Evolutionary conservation across 345 rosid species (phyloP).

Genomic region (Punica granatum): DNA sequence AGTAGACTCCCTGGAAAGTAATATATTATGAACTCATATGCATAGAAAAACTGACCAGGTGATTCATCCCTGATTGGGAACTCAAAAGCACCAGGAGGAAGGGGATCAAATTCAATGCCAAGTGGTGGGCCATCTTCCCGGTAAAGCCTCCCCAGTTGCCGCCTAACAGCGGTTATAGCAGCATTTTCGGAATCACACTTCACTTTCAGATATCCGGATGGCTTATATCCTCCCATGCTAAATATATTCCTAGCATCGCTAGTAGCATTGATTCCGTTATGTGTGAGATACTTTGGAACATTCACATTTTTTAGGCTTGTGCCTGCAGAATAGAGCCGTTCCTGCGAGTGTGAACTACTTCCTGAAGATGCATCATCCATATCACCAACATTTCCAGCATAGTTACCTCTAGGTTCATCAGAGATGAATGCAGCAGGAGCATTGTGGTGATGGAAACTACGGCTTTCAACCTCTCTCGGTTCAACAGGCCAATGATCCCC

Average conservation of each 20-base stretch:
- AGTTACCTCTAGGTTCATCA: slow-evolving; percentile 27
- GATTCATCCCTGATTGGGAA: slow-evolving; percentile 37
- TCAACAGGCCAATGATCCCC: slow-evolving; percentile 49
- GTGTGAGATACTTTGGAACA: slow-evolving; percentile 27
- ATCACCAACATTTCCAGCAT: slow-evolving; percentile 29
- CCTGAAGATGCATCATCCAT: slow-evolving; percentile 72
- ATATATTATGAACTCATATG: background rate
- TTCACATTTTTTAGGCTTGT: slow-evolving; percentile 27
- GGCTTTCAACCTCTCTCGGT: slow-evolving; percentile 83
- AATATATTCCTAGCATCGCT: slow-evolving; percentile 22
- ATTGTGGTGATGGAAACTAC: slow-evolving; percentile 39
- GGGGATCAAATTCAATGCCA: slow-evolving; percentile 64
- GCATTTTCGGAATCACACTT: slow-evolving; percentile 63
- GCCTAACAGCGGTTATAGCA: slow-evolving; percentile 73
- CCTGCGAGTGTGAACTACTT: slow-evolving; percentile 55
- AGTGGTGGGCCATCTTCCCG: slow-evolving; percentile 78
- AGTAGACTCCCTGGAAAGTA: background rate
- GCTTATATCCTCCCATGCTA: slow-evolving; percentile 45
- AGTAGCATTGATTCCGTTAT: slow-evolving; percentile 18
- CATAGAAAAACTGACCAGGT: slow-evolving; percentile 37
- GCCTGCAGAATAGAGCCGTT: slow-evolving; percentile 35
- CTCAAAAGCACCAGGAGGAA: slow-evolving; percentile 87
- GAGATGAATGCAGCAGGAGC: slow-evolving; percentile 29
- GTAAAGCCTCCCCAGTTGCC: slow-evolving; percentile 74
- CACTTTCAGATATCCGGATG: slow-evolving; percentile 81